These are phyloP conservation scores for Kwoniella botswanensis DNA, from an alignment of 768 basidiomycete species.

Conservation along the genomic window DNA sequence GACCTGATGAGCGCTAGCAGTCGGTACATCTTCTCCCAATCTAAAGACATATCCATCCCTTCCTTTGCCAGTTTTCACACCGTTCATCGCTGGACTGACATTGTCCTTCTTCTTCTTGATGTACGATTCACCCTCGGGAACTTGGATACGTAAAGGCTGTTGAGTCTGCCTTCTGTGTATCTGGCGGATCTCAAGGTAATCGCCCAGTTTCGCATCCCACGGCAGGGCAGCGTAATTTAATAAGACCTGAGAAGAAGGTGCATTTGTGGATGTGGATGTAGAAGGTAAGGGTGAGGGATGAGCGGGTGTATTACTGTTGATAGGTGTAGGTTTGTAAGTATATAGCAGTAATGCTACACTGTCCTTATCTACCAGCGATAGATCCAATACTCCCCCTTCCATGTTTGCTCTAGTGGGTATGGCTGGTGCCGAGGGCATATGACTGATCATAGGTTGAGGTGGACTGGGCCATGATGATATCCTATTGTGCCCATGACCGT, in stretches of 20 bases:
- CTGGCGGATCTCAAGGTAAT: slow-evolving; percentile 51
- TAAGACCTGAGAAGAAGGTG: slow-evolving; percentile 31
- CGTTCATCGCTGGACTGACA: slow-evolving; percentile 43
- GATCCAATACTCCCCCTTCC: slow-evolving; percentile 28
- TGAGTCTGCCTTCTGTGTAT: slow-evolving; percentile 17
- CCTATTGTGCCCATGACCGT: slow-evolving; percentile 28
- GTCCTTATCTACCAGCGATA: slow-evolving; percentile 16
- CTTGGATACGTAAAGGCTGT: slow-evolving; percentile 1
- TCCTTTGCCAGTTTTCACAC: slow-evolving; percentile 30
- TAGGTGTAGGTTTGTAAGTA: slow-evolving; percentile 42
- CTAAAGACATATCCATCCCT: slow-evolving; percentile 51
- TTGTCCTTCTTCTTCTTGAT: slow-evolving; percentile 61
- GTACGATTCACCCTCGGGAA: slow-evolving; percentile 62
- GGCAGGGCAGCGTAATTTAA: slow-evolving; percentile 42
- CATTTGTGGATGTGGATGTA: slow-evolving; percentile 5
- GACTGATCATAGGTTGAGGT: slow-evolving; percentile 19
- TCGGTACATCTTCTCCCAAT: slow-evolving; percentile 41
- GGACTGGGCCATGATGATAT: slow-evolving; percentile 37
- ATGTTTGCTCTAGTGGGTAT: slow-evolving; percentile 37
- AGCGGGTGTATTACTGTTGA: not conserved
- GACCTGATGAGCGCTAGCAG: slow-evolving; percentile 42
- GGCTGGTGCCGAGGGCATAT: slow-evolving; percentile 34
- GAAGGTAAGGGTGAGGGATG: slow-evolving; percentile 48
- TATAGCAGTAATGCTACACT: slow-evolving; percentile 35
- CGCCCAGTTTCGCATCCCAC: slow-evolving; percentile 39